Base-by-base conservation (phyloP, 1,284 basidiomycete genomes). In the Rhodotorula glutinis region DNA sequence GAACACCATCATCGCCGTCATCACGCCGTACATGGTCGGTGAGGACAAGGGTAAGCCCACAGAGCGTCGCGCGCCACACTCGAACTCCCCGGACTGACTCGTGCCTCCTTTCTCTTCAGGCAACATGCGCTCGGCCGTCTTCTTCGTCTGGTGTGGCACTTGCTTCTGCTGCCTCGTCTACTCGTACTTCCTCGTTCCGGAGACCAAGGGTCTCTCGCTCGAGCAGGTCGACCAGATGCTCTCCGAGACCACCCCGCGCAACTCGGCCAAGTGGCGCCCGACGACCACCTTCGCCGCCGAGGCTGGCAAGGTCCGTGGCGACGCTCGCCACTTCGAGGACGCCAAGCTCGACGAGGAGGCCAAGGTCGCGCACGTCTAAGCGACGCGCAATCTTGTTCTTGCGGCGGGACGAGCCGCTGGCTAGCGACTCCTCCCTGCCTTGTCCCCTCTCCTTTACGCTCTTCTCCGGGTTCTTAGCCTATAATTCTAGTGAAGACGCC, bases 201-300 rank as follows among this genome's bases (percentile, higher is more conserved):
- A 79, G 63, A 74, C 75, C 63, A 79, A 78, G 72, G 77, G 77
- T 27, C 72, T 79, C 10, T 63, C 76, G 4, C 76, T 80, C 46
- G 79, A 80, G 66, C 76, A 79, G 30, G 78, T 79, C 60, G 78
- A 79, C 63, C 62, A 72, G 30, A 73, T 79, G 62, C 75, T 76
- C 61, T 60, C 67, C 17, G 65, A 69, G 53, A 51, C 64, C 11
- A 63, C 62, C 23, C 73, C 75, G 0, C 65, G 75, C 44, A 65
- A 67, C 16, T 71, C 75, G 10, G 57, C 69, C 40, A 59, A 57
- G 40, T 77, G 76, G 76, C 41, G 62, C 25, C 75, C 76, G 21
- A 60, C 53, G 55, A 46, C 63, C 58, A 73, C 69, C 27, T 71
- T 43, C 21, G 67, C 67, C 51, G 30, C 53, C 25, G 57, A 53